Base-by-base conservation (phyloP, 164 flowering plant genomes). In the Dillenia turbinata region DNA sequence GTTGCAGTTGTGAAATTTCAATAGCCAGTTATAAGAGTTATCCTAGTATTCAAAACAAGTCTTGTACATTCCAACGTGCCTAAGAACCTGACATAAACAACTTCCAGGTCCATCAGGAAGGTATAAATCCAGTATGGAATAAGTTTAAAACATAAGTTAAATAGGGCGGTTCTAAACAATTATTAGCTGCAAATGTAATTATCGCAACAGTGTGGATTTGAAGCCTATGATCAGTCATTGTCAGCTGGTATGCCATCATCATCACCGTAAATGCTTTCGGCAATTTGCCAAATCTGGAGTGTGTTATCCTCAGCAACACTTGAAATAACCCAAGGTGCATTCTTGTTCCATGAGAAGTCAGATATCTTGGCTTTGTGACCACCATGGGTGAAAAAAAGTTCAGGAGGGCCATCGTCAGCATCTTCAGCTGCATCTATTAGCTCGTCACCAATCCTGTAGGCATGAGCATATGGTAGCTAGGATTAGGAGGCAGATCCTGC, bases 341-440 rank as follows among this genome's bases (percentile, higher is more conserved):
- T 79, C 43, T 75, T 74, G 82, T 89, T 91, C 97, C 97, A 94
- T 10, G 95, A 85, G 74, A 94, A 94, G 52, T 94, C 97, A 12
- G 96, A 89, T 75, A 94, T 82, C 71, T 84, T 87, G 16, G 82
- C 89, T 63, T 83, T 94, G 75, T 94, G 99, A 53, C 97, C 97
- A 9, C 96, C 99, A 68, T 94, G 97, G 64, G 88, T 83, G 66
- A 91, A 91, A 9, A 91, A 81, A 62, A 94, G 92, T 78, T 94
- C 97, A 2, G 97, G 87, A 15, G 99, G 96, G 2, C 98, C 98
- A 74, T 91, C 98, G 47, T 84, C 92, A 2, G 90, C 91, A 69
- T 94, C 98, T 66, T 85, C 90, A 33, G 40, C 40, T 33, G 40
- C 40, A 33, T 33, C 89, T 59, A 69, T 40, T 68, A 91, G 97